Base-by-base conservation (phyloP, 306 rosid species). In the Coriaria nepalensis region DNA sequence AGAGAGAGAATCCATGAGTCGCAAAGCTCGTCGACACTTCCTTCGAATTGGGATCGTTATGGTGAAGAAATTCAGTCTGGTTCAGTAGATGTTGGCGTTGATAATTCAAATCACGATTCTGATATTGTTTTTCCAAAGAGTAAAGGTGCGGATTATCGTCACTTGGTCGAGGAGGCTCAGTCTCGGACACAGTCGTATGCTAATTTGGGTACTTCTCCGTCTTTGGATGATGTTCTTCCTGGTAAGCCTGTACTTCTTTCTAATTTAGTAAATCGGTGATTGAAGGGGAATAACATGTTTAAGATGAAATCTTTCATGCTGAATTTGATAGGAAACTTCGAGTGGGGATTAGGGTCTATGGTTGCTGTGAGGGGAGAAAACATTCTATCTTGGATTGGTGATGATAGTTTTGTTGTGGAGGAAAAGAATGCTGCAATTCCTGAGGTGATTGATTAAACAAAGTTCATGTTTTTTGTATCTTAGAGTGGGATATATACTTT, bases 31-130 rank as follows among this genome's bases (percentile, higher is more conserved):
- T 49, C 86, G 4, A 56, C 40, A 12, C 79, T 86, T 37, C 96
- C 93, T 10, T 39, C 77, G 0, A 80, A 83, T 64, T 87, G 86
- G 93, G 93, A 83, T 49, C 86, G 94, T 4, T 87, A 87, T 4
- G 82, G 55, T 5, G 88, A 71, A 5, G 79, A 73, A 43, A 48
- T 56, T 14, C 71, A 57, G 49, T 42, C 50, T 34, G 73, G 44
- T 12, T n/a, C 63, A 4, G 71, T 52, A 62, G 66, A 49, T 13
- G 9, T 61, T 0, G 44, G 68, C 5, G 50, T 8, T 49, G 63
- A 50, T 40, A 52, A 33, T 53, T 33, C 53, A 13, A 67, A 55
- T 41, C 69, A 47, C 55, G 36, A 52, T 45, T 10, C 68, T 10
- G 93, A 78, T 49, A 62, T 66, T 49, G 59, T 66, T 41, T 59